Evolutionary conservation across 371 early-diverging fungal genomes (phyloP), one percentile per base, ranked within the genome.

Genomic region (Aphelidium insulamus): DNA sequence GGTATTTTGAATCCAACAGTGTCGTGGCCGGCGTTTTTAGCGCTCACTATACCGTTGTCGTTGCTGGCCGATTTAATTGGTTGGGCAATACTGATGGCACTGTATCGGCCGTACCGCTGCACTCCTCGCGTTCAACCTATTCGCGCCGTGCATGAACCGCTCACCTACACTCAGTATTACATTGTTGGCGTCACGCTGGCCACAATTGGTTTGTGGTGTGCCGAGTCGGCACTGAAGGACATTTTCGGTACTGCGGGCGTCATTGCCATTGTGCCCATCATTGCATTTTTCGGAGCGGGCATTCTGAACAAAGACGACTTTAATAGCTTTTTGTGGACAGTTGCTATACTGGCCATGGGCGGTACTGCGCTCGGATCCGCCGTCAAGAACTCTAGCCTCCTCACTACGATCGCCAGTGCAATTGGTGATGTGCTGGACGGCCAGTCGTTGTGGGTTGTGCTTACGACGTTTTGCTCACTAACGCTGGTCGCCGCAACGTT

Each of bases 261-360:
- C 5, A 70, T 91, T 41, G 87, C 91, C 3, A 59, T 87, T 9
- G 45, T 91, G 8, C 95, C 95, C n/a, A 54, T 94, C 12, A 62
- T 90, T 36, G 62, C 78, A 27, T 81, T 88, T 50, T 94, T 84
- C 50, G 80, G 79, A 3, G 66, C 80, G 3, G 82, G 85, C 17
- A 55, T 94, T 4, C 60, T 94, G 33, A 66, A 67, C 39, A 92
- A 94, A 50, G 88, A 92, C 31, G 95, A 94, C 43, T 79, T 86
- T 39, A 86, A 94, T 54, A 72, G 66, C 43, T 81, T 83, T 44
- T 43, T 79, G 36, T 84, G 83, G 85, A 77, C 80, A 21, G 92
- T 92, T 4, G 79, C 92, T 17, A 78, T 91, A 30, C 65, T 92
- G 20, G 92, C 90, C 18, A 83, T 85, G 77, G 88, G 87, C 22